Base-by-base conservation (phyloP, 345 rosid genomes). In the Kernera saxatilis region DNA sequence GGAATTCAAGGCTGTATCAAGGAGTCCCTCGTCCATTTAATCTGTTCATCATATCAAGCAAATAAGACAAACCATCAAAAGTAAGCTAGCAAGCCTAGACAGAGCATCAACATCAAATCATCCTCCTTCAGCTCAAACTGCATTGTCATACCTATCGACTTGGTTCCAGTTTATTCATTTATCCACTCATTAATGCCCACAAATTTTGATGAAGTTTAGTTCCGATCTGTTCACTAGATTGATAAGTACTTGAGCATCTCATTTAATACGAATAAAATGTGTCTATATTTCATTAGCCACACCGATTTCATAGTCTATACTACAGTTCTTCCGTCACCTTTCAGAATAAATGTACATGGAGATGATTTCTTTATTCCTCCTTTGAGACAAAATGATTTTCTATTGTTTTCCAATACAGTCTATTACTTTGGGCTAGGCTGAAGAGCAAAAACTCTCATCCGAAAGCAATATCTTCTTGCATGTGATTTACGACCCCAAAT, bases 181-280 rank as follows among this genome's bases (percentile, higher is more conserved):
- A n/a, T n/a, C n/a, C n/a, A n/a, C n/a, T n/a, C 37, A 64, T 63
- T 53, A 72, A 43, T 71, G 69, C 45, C 53, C 41, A 19, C 69
- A 61, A 70, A 40, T 10, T 19, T 40, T 30, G 75, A 61, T 61
- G 45, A 61, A 60, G 52, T 60, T 60, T 60, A 10, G 60, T 51
- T 19, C 29, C 32, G 30, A 59, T 27, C 52, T 29, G 10, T 30
- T 19, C 62, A 41, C 44, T 35, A n/a, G 15, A 33, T 48, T 59
- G 40, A 70, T 54, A 29, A 54, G 53, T 41, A 19, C 32, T 68
- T 41, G 41, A 15, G 15, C 23, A 41, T 41, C 53, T 41, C 61
- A 62, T 71, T 71, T 51, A 71, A 51, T 61, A 61, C 21, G 52
- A 40, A 5, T n/a, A 19, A 18, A 10, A 29, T 39, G 69, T 30